Evolutionary conservation across 2,329 filamentous ascomycete species (phyloP).

Genomic region (Emergomyces orientalis): DNA sequence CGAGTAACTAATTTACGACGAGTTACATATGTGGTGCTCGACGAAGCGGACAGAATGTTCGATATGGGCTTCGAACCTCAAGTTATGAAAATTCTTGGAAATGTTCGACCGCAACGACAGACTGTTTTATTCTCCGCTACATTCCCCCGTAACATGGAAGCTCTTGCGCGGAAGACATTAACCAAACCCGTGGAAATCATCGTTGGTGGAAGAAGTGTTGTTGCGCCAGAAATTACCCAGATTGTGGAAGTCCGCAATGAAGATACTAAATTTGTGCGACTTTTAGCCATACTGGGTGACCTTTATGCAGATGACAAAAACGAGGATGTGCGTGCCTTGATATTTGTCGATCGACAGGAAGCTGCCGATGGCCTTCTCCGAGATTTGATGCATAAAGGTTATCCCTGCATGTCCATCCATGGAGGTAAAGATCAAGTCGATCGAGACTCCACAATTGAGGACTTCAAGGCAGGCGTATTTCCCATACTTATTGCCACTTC

Average conservation of each 20-base stretch:
- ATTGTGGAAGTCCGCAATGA: conserved; percentile 81
- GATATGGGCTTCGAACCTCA: conserved; percentile 99
- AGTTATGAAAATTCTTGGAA: conserved; percentile 90
- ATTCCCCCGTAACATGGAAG: conserved; percentile 87
- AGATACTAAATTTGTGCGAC: conserved; percentile 69
- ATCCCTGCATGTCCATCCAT: conserved; percentile 87
- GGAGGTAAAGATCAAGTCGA: conserved; percentile 91
- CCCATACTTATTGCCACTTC: conserved; percentile 91
- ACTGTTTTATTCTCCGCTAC: conserved; percentile 95
- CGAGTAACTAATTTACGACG: conserved; percentile 82
- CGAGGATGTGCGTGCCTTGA: conserved; percentile 78
- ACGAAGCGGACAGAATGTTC: conserved; percentile 98
- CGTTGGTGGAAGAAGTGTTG: conserved; percentile 71
- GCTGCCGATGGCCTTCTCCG: conserved; percentile 72
- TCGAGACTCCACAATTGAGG: conserved; percentile 80
- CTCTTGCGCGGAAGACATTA: conserved; percentile 78
- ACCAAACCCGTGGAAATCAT: conserved; percentile 81
- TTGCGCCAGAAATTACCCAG: conserved; percentile 70
- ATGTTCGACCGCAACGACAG: conserved; percentile 83
- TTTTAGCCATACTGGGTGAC: conserved; percentile 79
- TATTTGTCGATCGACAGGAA: conserved; percentile 89
- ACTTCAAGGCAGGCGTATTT: conserved; percentile 86
- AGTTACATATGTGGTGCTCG: conserved; percentile 88
- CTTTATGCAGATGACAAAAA: conserved; percentile 64
- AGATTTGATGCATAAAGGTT: conserved; percentile 72